Base-by-base conservation (phyloP, 345 rosid genomes). In the Citrus inodora region DNA sequence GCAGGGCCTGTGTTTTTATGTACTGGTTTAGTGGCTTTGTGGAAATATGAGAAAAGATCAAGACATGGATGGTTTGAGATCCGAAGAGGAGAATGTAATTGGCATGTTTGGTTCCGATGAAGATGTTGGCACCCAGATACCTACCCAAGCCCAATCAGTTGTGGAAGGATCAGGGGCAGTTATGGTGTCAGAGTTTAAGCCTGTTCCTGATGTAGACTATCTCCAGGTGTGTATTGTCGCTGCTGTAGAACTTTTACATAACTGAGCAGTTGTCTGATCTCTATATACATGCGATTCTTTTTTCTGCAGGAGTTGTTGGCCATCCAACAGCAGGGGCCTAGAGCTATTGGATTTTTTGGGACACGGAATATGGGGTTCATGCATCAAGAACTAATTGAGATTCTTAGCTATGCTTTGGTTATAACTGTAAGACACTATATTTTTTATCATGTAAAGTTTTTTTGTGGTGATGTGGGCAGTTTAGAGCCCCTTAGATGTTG, bases 381-480 rank as follows among this genome's bases (percentile, higher is more conserved):
- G 98, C 99, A 96, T 87, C 99, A 96, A 84, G 92, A 96, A 66
- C 95, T 94, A 77, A 96, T 96, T 59, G 99, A 96, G 89, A 96
- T 96, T 71, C 99, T 96, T 80, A 96, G 99, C 87, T 96, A 96
- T 87, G 99, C 99, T 62, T 84, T 96, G 90, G 99, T 96, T 86
- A 94, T 96, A 81, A 96, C 99, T 1, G 99, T 96, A 87, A 85
- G 98, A 71, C 79, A 65, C 75, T 42, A 33, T 70, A 79, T 61
- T 63, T 80, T 61, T 27, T 62, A 62, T 67, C 67, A 51, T 32
- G 25, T 40, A 46, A 30, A 74, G 19, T 11, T 63, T 78, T 78
- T 25, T 1, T 71, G 4, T 75, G 19, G 28, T 38, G 27, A 25
- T 5, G 42, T 81, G 42, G 28, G 9, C 66, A n/a, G 59, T 64